A percentile compares a stretch with the other conserved stretches of the same genome.
Conservation (phyloP, 176 grass and related monocot species). For the Elaeis guineensis region DNA sequence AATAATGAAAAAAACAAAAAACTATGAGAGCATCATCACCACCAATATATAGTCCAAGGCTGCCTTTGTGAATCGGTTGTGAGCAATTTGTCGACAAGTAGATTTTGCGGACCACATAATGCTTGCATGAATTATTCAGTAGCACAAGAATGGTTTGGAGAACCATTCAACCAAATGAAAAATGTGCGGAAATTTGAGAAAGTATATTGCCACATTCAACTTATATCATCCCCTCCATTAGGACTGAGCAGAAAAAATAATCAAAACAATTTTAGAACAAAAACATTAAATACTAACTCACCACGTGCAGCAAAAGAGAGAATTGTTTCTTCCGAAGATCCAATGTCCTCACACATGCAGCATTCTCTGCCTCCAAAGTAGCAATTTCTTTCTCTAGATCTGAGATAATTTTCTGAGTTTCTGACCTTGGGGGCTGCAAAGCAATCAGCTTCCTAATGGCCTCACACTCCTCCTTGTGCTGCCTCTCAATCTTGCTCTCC, state of each 20-base stretch:
- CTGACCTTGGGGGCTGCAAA: conserved; percentile 64
- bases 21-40: too few relatives aligned
- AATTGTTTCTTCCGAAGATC: conserved; percentile 90
- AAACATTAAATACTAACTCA: conserved; percentile 24
- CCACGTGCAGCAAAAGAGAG: conserved; percentile 92
- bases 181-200: too few relatives aligned
- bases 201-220: too few relatives aligned
- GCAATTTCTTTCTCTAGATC: conserved; percentile 86
- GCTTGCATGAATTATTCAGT: too few relatives aligned
- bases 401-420: conserved; percentile 61
- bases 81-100: too few relatives aligned
- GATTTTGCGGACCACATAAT: too few relatives aligned
- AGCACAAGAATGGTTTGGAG: too few relatives aligned
- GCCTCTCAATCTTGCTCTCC: conserved; percentile 84
- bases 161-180: too few relatives aligned
- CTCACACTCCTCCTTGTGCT: conserved; percentile 90
- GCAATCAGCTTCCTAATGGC: conserved; percentile 72
- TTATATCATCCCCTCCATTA: neutral
- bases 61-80: too few relatives aligned
- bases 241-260: conserved; percentile 6
- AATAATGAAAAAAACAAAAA: too few relatives aligned
- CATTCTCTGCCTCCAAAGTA: conserved; percentile 67
- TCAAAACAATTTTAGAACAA: neutral
- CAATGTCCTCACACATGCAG: conserved; percentile 50
- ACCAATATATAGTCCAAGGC: too few relatives aligned